These are phyloP conservation scores for Corynascus novoguineensis DNA, from an alignment of 495 filamentous ascomycete species.

Conservation along the genomic window DNA sequence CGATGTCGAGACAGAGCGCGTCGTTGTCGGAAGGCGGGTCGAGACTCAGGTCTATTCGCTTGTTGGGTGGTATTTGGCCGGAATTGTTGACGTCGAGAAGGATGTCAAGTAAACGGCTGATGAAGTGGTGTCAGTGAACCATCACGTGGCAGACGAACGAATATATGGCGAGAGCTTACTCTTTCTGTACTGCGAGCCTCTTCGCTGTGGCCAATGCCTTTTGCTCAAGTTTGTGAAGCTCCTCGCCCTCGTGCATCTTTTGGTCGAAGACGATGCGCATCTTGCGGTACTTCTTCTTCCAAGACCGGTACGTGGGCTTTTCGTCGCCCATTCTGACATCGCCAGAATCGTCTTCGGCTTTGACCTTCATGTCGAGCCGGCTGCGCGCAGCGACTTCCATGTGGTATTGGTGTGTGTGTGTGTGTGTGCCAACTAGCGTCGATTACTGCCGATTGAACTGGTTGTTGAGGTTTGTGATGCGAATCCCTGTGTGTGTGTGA, in stretches of 20 bases:
- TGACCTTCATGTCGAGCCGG: conserved; percentile 22
- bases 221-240: conserved; percentile 69
- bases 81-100: conserved; percentile 81
- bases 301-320: conserved; percentile 40
- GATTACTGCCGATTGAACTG: conserved; percentile 6
- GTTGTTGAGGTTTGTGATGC: neutral
- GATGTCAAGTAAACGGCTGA: conserved; percentile 72
- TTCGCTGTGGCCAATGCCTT: conserved; percentile 69
- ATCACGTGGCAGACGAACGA: conserved; percentile 8
- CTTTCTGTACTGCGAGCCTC: conserved; percentile 80
- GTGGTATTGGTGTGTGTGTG: neutral
- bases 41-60: conserved; percentile 58
- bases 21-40: conserved; percentile 54
- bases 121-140: conserved; percentile 3
- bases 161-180: conserved; percentile 40
- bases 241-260: conserved; percentile 72
- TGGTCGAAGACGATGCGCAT: conserved; percentile 80
- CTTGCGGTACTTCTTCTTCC: conserved; percentile 93
- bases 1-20: conserved; percentile 29
- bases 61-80: conserved; percentile 63
- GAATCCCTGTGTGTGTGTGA: neutral
- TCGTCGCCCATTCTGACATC: conserved; percentile 33
- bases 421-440: too few species aligned
- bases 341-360: conserved; percentile 31
- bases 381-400: conserved; percentile 28